phyloP scores from a whole-genome alignment of 345 rosid genomes.

The Rhodamnia argentea region DNA sequence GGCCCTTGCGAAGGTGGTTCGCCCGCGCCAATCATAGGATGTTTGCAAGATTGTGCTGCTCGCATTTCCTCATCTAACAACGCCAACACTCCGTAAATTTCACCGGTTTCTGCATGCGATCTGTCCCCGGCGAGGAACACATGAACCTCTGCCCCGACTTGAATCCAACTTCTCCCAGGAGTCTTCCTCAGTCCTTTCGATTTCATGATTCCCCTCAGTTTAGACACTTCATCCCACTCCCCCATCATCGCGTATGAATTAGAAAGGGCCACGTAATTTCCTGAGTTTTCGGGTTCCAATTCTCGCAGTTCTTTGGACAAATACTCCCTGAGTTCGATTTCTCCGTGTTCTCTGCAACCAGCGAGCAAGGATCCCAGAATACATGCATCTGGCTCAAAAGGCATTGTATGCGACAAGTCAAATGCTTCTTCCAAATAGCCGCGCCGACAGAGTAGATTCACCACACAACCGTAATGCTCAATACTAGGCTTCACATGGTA shows the following conservation, averaged over 20 bases:
- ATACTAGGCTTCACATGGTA: conserved; percentile 17
- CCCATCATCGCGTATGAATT: conserved; percentile 43
- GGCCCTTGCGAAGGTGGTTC: background rate
- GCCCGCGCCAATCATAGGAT: background rate
- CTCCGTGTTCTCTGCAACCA: conserved; percentile 21
- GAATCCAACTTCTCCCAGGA: conserved; percentile 59
- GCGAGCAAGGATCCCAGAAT: conserved; percentile 37
- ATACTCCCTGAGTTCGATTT: conserved; percentile 25
- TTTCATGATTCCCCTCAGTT: conserved; percentile 41
- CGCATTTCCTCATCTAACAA: conserved; percentile 20
- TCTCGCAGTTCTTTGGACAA: conserved; percentile 18
- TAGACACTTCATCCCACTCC: conserved; percentile 35
- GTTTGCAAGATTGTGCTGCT: background rate
- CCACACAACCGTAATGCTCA: conserved; percentile 48
- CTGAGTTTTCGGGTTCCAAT: conserved; percentile 34
- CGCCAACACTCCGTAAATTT: conserved; percentile 20
- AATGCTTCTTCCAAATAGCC: conserved; percentile 34
- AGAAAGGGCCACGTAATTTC: conserved; percentile 42
- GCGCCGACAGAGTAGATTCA: conserved; percentile 28
- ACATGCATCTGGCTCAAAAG: conserved; percentile 33
- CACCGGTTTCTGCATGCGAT: conserved; percentile 18
- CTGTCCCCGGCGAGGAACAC: conserved; percentile 39
- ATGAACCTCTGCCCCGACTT: conserved; percentile 28
- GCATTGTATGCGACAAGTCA: conserved; percentile 21
- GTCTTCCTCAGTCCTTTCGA: conserved; percentile 37